A percentile compares a stretch with the other conserved stretches of the same genome.
phyloP scores from a whole-genome alignment of 75 land plant species.

The Cupressus sempervirens region DNA sequence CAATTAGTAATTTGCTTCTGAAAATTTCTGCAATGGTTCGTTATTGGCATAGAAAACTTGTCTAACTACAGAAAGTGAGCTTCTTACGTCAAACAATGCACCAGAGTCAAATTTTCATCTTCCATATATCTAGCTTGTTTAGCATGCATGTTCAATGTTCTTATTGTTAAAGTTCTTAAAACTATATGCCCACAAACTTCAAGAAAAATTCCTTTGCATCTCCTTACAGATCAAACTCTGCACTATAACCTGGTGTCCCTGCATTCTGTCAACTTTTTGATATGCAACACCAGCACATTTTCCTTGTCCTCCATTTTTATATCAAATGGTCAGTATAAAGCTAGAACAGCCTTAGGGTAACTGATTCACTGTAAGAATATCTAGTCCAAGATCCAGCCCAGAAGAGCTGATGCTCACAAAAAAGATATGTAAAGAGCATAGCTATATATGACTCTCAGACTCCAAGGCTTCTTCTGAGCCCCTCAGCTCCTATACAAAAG shows the following conservation, averaged over 20 bases:
- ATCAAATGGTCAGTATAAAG: neutral
- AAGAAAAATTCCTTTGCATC: neutral
- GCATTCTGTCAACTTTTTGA: neutral
- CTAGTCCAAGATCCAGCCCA: neutral
- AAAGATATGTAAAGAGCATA: neutral
- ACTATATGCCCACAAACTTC: neutral
- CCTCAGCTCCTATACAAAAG: neutral
- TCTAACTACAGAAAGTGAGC: neutral
- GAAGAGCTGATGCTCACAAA: neutral
- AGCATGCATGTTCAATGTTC: neutral
- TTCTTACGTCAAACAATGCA: neutral
- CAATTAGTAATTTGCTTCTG: neutral
- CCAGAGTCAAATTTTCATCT: neutral
- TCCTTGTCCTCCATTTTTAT: neutral
- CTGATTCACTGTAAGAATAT: neutral
- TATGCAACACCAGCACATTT: neutral
- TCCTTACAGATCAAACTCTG: neutral
- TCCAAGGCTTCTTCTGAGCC: neutral
- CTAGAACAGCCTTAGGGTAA: neutral
- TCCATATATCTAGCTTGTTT: neutral
- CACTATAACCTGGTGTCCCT: neutral
- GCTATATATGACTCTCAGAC: neutral
- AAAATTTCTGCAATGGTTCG: neutral
- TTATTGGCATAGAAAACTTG: neutral
- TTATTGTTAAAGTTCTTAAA: neutral